Base-by-base conservation (phyloP, 2,329 filamentous ascomycete species). In the Talaromyces marneffei region DNA sequence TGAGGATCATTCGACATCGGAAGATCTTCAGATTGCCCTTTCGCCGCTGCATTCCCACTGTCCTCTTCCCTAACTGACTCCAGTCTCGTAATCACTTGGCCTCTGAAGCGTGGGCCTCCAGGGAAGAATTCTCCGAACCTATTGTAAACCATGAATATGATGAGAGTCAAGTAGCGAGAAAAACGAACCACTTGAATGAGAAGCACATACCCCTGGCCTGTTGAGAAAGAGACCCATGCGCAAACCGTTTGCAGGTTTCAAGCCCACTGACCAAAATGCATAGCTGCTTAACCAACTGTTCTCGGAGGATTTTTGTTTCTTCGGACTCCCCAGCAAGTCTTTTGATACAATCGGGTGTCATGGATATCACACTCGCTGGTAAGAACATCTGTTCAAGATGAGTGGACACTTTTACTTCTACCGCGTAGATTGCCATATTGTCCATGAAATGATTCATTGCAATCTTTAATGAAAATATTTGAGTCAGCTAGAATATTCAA, bases 171-270 rank as follows among this genome's bases (percentile, higher is more conserved):
- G 10, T 12, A 35, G 14, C 14, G 14, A 35, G 33, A n/a, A 35
- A 35, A 35, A 12, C 10, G 10, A 33, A 33, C 9, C 9, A 9
- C 29, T 33, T 9, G 33, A 10, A 4, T 10, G 14, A 35, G 33
- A 10, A 35, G 10, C 14, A 35, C 33, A 18, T 31, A 31, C 14
- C 25, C 16, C 12, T 14, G 29, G 1, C 25, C 25, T 50, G 14
- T 16, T 16, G 25, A 18, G 46, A 3, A 12, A n/a, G 12, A 12
- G 29, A 40, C 23, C 29, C 27, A 37, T 25, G 12, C 10, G 40
- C 61, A 58, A 68, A 33, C 72, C 75, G 66, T 71, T 82, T 62
- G 77, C 82, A 64, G 76, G 80, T 61, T 70, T 74, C 67, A 61
- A 73, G 57, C 79, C 82, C 70, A 72, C 78, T 31, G 66, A 80